phyloP scores from a whole-genome alignment of 805 yeast species.

The Cyberlindnera maritima region DNA sequence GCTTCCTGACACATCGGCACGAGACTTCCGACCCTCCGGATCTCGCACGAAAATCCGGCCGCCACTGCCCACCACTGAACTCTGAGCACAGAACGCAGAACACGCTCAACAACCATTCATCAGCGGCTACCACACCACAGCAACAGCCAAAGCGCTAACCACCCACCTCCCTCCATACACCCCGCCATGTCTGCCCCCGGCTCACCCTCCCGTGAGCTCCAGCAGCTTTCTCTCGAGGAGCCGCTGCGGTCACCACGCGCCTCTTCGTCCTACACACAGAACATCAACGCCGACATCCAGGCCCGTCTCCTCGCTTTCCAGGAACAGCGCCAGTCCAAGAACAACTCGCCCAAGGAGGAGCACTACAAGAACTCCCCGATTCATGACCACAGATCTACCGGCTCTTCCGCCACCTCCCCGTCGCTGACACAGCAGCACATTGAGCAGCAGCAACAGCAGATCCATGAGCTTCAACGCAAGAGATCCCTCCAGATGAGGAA shows the following conservation, averaged over 20 bases:
- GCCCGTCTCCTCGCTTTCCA: constrained; percentile 87
- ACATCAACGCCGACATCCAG: constrained; percentile 72
- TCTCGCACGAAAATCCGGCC: neutral
- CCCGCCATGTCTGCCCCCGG: constrained; percentile 4
- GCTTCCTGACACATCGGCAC: neutral
- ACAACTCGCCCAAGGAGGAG: constrained; percentile 12
- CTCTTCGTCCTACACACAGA: constrained; percentile 31
- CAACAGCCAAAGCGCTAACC: too few species aligned
- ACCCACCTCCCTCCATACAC: too few species aligned
- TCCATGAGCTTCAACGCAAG: constrained; percentile 23
- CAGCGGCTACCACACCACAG: too few species aligned
- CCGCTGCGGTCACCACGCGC: constrained; percentile 25
- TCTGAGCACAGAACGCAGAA: too few species aligned
- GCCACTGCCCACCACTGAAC: too few species aligned
- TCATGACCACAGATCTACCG: neutral
- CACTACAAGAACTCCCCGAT: constrained; percentile 26
- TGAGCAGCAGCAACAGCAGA: constrained; percentile 24
- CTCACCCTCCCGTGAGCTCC: constrained; percentile 16
- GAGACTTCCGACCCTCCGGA: neutral
- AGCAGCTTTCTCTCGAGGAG: constrained; percentile 17
- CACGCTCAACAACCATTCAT: too few species aligned
- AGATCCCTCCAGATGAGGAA: constrained; percentile 16
- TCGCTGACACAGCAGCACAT: constrained; percentile 6
- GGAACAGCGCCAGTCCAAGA: constrained; percentile 56
- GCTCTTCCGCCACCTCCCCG: neutral